Conservation (phyloP, 2,329 filamentous ascomycete species). For the Penicillium decumbens region DNA sequence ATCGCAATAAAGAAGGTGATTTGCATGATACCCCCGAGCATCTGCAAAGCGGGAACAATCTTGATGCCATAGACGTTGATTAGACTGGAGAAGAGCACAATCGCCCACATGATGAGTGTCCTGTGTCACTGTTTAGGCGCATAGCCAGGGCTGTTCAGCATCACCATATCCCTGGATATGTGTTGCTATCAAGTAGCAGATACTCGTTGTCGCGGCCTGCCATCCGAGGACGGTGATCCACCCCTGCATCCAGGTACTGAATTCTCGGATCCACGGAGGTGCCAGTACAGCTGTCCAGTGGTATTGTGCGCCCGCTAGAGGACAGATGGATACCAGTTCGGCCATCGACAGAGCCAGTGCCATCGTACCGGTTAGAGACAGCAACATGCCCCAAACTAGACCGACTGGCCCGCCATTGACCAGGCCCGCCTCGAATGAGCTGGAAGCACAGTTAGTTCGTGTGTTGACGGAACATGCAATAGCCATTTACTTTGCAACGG, state of each 20-base stretch:
- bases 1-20: slow-evolving; percentile 39
- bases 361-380: slow-evolving; percentile 25
- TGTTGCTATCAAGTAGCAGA: slow-evolving; percentile 31
- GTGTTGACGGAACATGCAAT: not conserved
- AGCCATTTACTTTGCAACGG: slow-evolving; percentile 11
- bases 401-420: slow-evolving; percentile 25
- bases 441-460: slow-evolving; percentile 1
- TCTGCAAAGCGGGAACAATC: slow-evolving; percentile 29
- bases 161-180: slow-evolving; percentile 29
- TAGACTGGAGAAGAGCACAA: slow-evolving; percentile 31
- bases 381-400: slow-evolving; percentile 24
- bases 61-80: slow-evolving; percentile 33
- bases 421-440: slow-evolving; percentile 16
- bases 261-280: slow-evolving; percentile 25
- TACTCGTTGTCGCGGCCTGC: slow-evolving; percentile 34
- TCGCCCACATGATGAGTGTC: slow-evolving; percentile 37
- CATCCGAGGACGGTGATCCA: slow-evolving; percentile 39
- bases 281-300: slow-evolving; percentile 41
- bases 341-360: slow-evolving; percentile 31
- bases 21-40: slow-evolving; percentile 27
- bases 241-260: slow-evolving; percentile 33
- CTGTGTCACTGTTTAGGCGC: slow-evolving; percentile 38
- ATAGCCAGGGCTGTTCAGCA: slow-evolving; percentile 33
- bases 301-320: slow-evolving; percentile 43
- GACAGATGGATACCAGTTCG: slow-evolving; percentile 41